These are phyloP conservation scores for Castanea crenata DNA, from an alignment of 306 rosid genomes.

Conservation along the genomic window DNA sequence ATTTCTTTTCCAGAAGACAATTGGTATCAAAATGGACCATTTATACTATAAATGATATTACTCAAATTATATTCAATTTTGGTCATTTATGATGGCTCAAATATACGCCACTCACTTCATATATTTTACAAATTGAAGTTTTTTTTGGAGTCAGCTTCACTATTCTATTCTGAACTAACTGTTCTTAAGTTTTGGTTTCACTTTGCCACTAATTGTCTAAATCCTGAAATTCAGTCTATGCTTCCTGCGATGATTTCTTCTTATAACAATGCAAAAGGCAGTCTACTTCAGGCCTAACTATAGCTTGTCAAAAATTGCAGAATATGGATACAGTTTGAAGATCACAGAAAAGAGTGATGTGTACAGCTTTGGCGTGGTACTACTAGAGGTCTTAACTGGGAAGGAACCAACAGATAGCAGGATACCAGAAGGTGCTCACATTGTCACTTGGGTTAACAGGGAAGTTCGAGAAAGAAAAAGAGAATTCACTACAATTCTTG, in stretches of 20 bases:
- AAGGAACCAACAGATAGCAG: constrained; percentile 69
- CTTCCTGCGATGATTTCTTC: not conserved
- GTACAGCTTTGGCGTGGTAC: constrained; percentile 88
- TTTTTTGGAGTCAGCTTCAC: constrained; percentile 9
- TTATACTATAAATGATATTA: not conserved
- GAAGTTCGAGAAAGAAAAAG: constrained; percentile 59
- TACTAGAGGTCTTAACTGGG: constrained; percentile 79
- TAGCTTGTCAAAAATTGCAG: constrained; percentile 48
- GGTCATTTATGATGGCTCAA: not conserved
- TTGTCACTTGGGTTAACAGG: constrained; percentile 68
- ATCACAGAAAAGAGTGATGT: constrained; percentile 97
- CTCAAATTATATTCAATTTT: not conserved
- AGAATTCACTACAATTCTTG: constrained; percentile 62
- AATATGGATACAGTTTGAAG: constrained; percentile 89
- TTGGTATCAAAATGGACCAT: not conserved
- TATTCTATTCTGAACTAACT: not conserved
- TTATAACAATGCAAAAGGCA: not conserved
- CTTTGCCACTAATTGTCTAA: not conserved
- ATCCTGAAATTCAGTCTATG: not conserved
- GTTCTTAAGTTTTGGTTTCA: too few species aligned
- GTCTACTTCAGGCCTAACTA: constrained; percentile 6
- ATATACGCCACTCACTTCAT: not conserved
- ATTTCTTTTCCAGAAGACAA: not conserved
- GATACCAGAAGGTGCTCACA: constrained; percentile 75
- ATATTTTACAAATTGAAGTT: not conserved